Base-by-base conservation (phyloP, 2,329 filamentous ascomycete genomes). In the Aureobasidium namibiae region DNA sequence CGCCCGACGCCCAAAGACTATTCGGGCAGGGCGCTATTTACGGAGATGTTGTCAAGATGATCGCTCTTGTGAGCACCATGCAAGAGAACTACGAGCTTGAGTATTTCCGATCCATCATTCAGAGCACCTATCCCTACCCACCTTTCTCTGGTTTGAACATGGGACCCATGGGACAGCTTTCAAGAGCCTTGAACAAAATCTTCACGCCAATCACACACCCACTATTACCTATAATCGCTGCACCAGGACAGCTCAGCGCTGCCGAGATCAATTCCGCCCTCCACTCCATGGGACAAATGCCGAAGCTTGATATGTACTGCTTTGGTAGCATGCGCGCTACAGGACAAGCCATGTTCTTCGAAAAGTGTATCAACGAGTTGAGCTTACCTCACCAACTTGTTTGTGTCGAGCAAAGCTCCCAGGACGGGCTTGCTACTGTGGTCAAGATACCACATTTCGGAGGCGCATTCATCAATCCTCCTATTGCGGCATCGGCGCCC, bases 61-160 rank as follows among this genome's bases (percentile, higher is more conserved):
- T 94, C 67, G 85, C 87, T 33, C 86, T 92, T 68, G 89, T 90
- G 68, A 87, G 85, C 68, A 86, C 87, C 41, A 85, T 88, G 69
- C 89, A 91, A 68, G 89, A 92, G 66, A 94, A 95, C 72, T 94
- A 95, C 69, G 89, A 95, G 74, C 80, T 95, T 34, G 90, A 95
- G 72, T 92, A 92, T 72, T 95, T 95, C 74, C 85, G 90, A 31
- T 90, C 88, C 11, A 81, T 85, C 64, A 86, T 94, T 69, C 84
- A 84, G 67, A 76, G 81, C 31, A 83, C 87, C 63, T 86, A 87
- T 64, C 81, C 87, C 0, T 80, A 86, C 9, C 89, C 89, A 10
- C 87, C 88, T 0, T 78, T 95, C 34, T 94, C 89, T 1, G 89
- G 88, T 7, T 83, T 95, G 65, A 94, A 94, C 71, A 94, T 94